Evolutionary conservation across 768 basidiomycete genomes (phyloP), one percentile per base, ranked within the genome.

Genomic region (Hygrocybe punicea): DNA sequence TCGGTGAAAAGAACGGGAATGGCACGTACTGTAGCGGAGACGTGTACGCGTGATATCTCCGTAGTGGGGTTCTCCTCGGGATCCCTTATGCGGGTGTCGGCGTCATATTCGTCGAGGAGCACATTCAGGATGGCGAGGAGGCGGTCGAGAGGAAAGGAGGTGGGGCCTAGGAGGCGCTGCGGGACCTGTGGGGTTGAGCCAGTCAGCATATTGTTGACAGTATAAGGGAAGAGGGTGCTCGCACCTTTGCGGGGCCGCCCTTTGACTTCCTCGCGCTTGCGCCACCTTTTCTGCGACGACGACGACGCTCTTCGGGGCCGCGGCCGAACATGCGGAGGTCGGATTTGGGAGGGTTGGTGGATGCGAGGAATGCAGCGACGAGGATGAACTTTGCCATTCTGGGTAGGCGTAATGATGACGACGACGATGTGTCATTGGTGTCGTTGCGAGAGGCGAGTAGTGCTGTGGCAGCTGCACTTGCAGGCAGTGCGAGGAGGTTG

Each of bases 251-350:
- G 16, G 77, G 70, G 0, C 76, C 76, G 47, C 75, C 72, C 58
- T 78, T 80, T n/a, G 44, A 72, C 57, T 70, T 78, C 16, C 69
- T 67, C 8, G 66, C 73, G 17, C 17, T 52, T n/a, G 45, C 45
- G 44, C 24, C 77, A n/a, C n/a, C n/a, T n/a, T n/a, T 74, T 1
- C 71, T 67, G 60, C 82, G 78, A 69, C 80, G 80, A 60, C 78
- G 76, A 64, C 79, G 81, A 57, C 82, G 82, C 67, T 89, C 89
- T 53, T 87, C 85, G 24, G 81, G 57, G 1, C 84, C 87, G 13
- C 93, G 69, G 4, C 89, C 87, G 70, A 97, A 92, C 82, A 96
- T 86, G 36, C 89, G 77, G 60, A 91, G 35, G 69, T 95, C 93
- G 8, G 84, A 85, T 64, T 84, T 87, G 0, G 85, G 70, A 2